Conservation (phyloP, 768 basidiomycete species). For the Podaxis rugospora region DNA sequence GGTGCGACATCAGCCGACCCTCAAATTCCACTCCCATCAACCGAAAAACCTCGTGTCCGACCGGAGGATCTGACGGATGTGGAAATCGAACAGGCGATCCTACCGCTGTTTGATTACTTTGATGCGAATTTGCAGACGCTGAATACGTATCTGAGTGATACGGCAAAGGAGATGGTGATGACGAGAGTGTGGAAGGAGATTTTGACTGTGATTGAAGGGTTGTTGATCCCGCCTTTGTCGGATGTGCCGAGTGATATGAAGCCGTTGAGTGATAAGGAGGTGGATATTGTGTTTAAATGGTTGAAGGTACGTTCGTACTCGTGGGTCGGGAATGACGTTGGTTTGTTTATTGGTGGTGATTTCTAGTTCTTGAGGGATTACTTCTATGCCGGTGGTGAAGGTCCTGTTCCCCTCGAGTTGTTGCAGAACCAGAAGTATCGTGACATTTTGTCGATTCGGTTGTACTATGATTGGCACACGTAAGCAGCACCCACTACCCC, state of each 20-base stretch:
- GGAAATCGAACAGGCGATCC: constrained; percentile 91
- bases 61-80: constrained; percentile 86
- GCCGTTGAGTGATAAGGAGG: constrained; percentile 90
- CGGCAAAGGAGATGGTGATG: constrained; percentile 91
- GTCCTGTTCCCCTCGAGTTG: constrained; percentile 78
- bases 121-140: constrained; percentile 90
- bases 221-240: constrained; percentile 88
- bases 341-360: not conserved
- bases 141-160: constrained; percentile 80
- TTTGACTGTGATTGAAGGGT: constrained; percentile 73
- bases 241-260: constrained; percentile 87
- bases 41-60: constrained; percentile 73
- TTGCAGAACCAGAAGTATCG: constrained; percentile 95
- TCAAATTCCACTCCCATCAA: constrained; percentile 68
- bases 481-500: constrained; percentile 29
- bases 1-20: constrained; percentile 65
- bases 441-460: constrained; percentile 81
- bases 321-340: not conserved
- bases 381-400: constrained; percentile 92
- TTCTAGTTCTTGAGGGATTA: constrained; percentile 89
- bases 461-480: constrained; percentile 98
- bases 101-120: constrained; percentile 93
- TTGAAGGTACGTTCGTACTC: constrained; percentile 56
- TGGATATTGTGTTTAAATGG: constrained; percentile 99
- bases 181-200: constrained; percentile 95